Evolutionary conservation across 2,329 filamentous ascomycete species (phyloP).

Genomic region (Metarhizium robertsii): DNA sequence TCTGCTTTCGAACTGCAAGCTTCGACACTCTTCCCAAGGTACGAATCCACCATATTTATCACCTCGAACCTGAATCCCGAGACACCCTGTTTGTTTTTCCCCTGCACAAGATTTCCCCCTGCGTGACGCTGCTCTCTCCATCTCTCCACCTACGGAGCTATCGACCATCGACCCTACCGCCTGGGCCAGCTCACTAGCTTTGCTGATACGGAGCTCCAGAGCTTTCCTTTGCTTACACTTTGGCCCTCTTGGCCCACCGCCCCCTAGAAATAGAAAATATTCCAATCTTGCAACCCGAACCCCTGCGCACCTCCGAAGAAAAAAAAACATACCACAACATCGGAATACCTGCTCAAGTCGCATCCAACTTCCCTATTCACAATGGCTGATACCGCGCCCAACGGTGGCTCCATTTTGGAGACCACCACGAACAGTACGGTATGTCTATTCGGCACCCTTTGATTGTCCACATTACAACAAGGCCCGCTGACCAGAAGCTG

Average conservation of each 20-base stretch:
- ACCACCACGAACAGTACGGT: constrained; percentile 46
- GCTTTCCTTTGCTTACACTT: constrained; percentile 2
- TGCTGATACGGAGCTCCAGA: constrained; percentile 2
- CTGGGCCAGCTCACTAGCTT: background rate
- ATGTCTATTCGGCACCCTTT: constrained; percentile 16
- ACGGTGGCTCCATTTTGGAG: constrained; percentile 36
- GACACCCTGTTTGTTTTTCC: constrained; percentile 6
- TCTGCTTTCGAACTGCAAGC: background rate
- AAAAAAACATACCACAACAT: constrained; percentile 2
- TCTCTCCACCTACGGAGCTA: constrained; percentile 1
- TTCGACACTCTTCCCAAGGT: background rate
- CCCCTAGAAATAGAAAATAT: constrained; percentile 8
- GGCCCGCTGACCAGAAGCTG: background rate
- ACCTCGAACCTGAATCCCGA: constrained; percentile 1
- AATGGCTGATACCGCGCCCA: constrained; percentile 29
- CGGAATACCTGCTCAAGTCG: constrained; percentile 2
- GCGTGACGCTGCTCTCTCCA: background rate
- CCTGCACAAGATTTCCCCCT: constrained; percentile 4
- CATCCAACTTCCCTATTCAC: constrained; percentile 1
- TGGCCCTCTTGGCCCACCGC: constrained; percentile 3
- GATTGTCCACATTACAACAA: background rate
- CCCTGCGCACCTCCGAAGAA: constrained; percentile 1
- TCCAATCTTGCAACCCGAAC: constrained; percentile 4
- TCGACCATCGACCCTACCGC: background rate
- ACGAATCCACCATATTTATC: constrained; percentile 4